Base-by-base conservation (phyloP, 257 asterid genomes). In the Fraxinus cuspidata region DNA sequence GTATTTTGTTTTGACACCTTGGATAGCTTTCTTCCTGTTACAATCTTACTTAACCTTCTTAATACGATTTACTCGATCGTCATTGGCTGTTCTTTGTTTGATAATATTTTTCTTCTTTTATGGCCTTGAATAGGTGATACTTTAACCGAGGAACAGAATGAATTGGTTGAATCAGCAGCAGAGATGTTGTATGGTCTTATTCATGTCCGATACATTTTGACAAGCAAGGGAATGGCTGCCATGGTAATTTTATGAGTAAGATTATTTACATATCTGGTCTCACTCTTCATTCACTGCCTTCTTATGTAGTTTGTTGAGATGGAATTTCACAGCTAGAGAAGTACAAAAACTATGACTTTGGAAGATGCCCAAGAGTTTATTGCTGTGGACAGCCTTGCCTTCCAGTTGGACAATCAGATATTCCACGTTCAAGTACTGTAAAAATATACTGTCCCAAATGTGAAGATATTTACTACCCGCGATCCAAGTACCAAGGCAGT, bases 81-180 rank as follows among this genome's bases (percentile, higher is more conserved):
- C 12, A 72, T 18, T 15, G 58, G 58, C 8, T 47, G 21, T 47
- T 47, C 27, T 0, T 3, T 12, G 16, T 42, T 42, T 12, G 51
- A 42, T 42, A 12, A 42, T 42, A 13, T 42, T 3, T 11, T 42
- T 42, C 51, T 42, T 42, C 51, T 42, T 12, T 42, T 42, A 42
- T 42, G 51, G 56, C 35, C 58, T 40, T 27, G 27, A 40, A 37
- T 70, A 95, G 99, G 96, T 85, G 98, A 95, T 79, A 90, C 88
- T 92, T 91, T 93, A 75, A 90, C 97, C n/a, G 99, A 94, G 82
- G 99, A 94, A 82, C 99, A 94, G 85, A 92, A 92, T 83, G 99
- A 94, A 78, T 78, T 95, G 87, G 93, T 95, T 77, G 98, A 95
- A 87, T 92, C 98, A 71, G 99, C 99, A 28, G 99, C 99, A 25